phyloP scores from a whole-genome alignment of 2,329 filamentous ascomycete species.

The Colletotrichum sp. region DNA sequence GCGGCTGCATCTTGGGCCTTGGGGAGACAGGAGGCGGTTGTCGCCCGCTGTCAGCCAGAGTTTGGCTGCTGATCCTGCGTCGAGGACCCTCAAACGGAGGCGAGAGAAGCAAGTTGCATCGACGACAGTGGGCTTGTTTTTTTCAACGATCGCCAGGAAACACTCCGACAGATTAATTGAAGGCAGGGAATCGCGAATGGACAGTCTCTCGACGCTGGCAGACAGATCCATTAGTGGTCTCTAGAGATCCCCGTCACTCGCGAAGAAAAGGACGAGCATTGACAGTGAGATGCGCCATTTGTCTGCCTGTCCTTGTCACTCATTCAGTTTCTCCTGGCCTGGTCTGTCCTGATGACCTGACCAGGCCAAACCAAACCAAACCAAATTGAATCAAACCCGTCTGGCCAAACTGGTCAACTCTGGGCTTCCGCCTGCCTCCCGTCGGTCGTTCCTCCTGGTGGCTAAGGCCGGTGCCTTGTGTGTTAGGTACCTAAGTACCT shows the following conservation, averaged over 20 bases:
- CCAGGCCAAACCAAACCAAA: not conserved
- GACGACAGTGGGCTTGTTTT: not conserved
- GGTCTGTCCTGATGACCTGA: not conserved
- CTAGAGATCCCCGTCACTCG: not conserved
- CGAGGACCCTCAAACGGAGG: not conserved
- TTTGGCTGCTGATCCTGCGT: not conserved
- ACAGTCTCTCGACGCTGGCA: not conserved
- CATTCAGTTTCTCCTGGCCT: not conserved
- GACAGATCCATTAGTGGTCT: not conserved
- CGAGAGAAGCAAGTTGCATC: conserved; percentile 8
- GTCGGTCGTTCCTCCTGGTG: not conserved
- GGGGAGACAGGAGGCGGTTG: conserved; percentile 9
- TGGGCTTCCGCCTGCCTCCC: not conserved
- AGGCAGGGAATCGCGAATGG: not conserved
- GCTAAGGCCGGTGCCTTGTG: not conserved
- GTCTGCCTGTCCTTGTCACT: not conserved
- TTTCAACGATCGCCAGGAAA: not conserved
- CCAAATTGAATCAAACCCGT: not conserved
- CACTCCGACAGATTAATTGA: not conserved
- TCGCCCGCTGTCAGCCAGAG: conserved; percentile 11
- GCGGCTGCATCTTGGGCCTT: not conserved
- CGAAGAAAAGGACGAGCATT: not conserved
- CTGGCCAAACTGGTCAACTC: not conserved
- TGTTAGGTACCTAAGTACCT: not conserved
- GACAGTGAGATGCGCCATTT: not conserved